These are phyloP conservation scores for Tritrichomonas foetus DNA, from an alignment of 208 protist species.

Conservation along the genomic window DNA sequence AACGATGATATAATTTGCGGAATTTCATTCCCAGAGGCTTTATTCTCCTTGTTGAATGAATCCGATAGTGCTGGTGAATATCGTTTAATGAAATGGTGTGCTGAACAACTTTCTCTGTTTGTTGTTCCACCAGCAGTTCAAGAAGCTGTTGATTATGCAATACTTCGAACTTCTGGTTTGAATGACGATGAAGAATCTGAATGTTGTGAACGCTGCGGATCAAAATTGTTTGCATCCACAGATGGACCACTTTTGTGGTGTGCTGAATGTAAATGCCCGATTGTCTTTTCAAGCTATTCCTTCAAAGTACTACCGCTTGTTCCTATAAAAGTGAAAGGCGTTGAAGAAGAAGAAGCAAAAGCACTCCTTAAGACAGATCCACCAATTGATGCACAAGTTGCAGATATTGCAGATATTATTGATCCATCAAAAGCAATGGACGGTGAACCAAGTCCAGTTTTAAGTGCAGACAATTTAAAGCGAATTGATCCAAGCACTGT, in stretches of 20 bases:
- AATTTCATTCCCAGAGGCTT: slow-evolving; percentile 34
- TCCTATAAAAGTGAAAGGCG: not conserved
- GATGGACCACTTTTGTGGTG: not conserved
- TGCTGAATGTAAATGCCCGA: slow-evolving; percentile 19
- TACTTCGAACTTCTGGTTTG: slow-evolving; percentile 2
- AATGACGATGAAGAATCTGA: slow-evolving; percentile 34
- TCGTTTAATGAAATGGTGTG: slow-evolving; percentile 13
- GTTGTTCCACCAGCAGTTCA: slow-evolving; percentile 28
- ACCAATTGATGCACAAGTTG: slow-evolving; percentile 3
- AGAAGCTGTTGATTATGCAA: slow-evolving; percentile 33
- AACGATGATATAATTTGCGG: not conserved
- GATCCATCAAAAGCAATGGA: not conserved
- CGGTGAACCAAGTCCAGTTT: not conserved
- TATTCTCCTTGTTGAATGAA: not conserved
- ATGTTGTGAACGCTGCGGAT: slow-evolving; percentile 12
- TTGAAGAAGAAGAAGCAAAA: not conserved
- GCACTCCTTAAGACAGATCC: not conserved
- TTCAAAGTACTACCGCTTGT: slow-evolving; percentile 1
- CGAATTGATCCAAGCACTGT: not conserved
- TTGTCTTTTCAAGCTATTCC: slow-evolving; percentile 19
- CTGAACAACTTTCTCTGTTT: not conserved
- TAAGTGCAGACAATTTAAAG: not conserved
- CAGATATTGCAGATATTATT: not conserved
- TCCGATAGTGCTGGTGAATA: not conserved
- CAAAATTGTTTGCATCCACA: not conserved